phyloP scores from a whole-genome alignment of 331 rosid species.

The Pyracantha coccinea region DNA sequence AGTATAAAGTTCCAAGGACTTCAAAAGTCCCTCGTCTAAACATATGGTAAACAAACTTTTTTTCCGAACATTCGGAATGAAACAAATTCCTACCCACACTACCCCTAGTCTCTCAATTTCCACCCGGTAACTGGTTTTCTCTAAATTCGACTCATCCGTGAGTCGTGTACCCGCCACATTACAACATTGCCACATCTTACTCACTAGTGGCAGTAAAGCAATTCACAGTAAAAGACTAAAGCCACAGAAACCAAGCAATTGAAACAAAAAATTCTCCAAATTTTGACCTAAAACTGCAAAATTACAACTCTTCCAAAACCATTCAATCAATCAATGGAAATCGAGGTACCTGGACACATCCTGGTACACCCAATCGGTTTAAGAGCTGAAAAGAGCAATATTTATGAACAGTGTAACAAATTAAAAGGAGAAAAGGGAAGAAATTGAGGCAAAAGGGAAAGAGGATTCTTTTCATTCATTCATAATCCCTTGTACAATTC shows the following conservation, averaged over 20 bases:
- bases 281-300: neutral
- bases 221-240: neutral
- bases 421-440: no score
- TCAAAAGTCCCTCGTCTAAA: no score
- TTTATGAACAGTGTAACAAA: no score
- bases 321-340: neutral
- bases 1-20: no score
- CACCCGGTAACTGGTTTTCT: no score
- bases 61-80: neutral
- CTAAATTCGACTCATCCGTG: neutral
- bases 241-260: neutral
- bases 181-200: neutral
- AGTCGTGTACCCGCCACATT: neutral
- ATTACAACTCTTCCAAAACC: neutral
- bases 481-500: no score
- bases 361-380: no score
- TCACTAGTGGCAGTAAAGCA: neutral
- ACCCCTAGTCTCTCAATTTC: neutral
- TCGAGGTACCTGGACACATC: constrained; percentile 60
- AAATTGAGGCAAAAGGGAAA: no score
- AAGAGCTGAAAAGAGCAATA: no score
- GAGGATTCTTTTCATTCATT: no score
- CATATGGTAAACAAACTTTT: neutral
- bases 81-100: neutral
- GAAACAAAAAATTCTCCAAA: neutral